A percentile compares a stretch with the other conserved stretches of the same genome.
These are phyloP conservation scores for Wallacemonas sp. DNA, from an alignment of 208 protist species.

Conservation along the genomic window DNA sequence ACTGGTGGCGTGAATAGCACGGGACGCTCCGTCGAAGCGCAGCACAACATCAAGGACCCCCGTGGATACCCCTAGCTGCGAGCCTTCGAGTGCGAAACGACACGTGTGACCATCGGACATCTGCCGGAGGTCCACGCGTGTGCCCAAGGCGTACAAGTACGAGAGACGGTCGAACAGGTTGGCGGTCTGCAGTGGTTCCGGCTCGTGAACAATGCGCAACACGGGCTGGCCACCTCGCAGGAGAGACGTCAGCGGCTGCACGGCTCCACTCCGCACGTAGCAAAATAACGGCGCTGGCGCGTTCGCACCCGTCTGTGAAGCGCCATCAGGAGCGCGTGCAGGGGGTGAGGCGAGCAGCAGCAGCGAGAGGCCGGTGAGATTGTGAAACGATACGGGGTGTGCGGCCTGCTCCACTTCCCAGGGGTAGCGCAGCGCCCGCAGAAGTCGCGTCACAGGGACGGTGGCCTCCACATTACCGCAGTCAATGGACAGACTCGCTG, in stretches of 20 bases:
- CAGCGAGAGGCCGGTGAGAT: conserved; percentile 32
- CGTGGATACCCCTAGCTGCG: conserved; percentile 6
- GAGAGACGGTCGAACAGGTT: conserved; percentile 8
- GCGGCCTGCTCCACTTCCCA: conserved; percentile 3
- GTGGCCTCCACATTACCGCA: conserved; percentile 32
- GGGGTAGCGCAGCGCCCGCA: conserved; percentile 15
- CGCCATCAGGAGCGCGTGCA: background rate
- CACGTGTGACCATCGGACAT: conserved; percentile 31
- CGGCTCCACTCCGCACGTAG: background rate
- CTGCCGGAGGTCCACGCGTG: conserved; percentile 34
- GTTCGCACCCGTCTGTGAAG: background rate
- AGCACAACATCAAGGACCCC: conserved; percentile 41
- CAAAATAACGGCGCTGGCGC: background rate
- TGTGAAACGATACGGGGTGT: conserved; percentile 32
- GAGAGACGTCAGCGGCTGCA: background rate
- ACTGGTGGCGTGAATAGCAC: conserved; percentile 37
- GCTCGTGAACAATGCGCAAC: conserved; percentile 1
- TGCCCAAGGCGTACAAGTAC: conserved; percentile 12
- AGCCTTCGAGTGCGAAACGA: conserved; percentile 30
- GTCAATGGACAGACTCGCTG: conserved; percentile 22
- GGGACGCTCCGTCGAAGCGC: conserved; percentile 34
- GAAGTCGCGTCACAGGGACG: conserved; percentile 28
- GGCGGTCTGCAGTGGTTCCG: background rate
- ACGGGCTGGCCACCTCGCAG: conserved; percentile 1
- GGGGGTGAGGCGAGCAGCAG: conserved; percentile 15